Evolutionary conservation across 2,329 filamentous ascomycete genomes (phyloP), one percentile per base, ranked within the genome.

Genomic region (Ophiostoma perfectum): DNA sequence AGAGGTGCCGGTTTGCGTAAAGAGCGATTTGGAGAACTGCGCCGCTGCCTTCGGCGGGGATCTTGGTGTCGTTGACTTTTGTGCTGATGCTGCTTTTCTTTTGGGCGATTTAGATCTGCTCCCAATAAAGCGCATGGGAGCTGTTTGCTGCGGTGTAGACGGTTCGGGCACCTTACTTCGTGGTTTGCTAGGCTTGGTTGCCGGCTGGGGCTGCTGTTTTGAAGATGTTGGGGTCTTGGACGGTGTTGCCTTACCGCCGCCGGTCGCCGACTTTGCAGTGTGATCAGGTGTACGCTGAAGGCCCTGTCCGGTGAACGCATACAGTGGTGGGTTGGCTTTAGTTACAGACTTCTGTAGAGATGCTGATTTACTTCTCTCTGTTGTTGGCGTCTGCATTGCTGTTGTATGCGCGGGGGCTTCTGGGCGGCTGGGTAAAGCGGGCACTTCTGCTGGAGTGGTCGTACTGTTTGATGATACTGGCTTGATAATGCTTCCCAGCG

Each of bases 401-500:
- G 18, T 64, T 12, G 64, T 68, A 1, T 44, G 41, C 18, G 42
- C 7, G 14, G 9, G 8, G 1, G 8, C n/a, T n/a, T 96, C 1
- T 12, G 42, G 42, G 42, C 42, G 63, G 16, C 36, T 47, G n/a
- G 63, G 63, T 6, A 16, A 63, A n/a, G 16, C 42, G 73, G 58
- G 75, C 38, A 12, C 6, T 44, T 41, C 16, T 18, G 39, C 16
- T 63, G 16, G 16, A 16, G 12, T 12, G 12, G 38, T 38, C 55
- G 55, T 18, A 7, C 27, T 72, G 78, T 71, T 76, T 79, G 27
- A 74, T 36, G 60, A n/a, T 16, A 16, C 60, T 71, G 78, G 71
- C 76, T 80, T 76, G 75, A 90, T 78, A 66, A 92, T 90, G 8
- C 82, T 81, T 9, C 89, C 88, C 64, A 90, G 80, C 5, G 84